Evolutionary conservation across 345 rosid species (phyloP), one percentile per base, ranked within the genome.

Genomic region (Mallotus nudiflorus): DNA sequence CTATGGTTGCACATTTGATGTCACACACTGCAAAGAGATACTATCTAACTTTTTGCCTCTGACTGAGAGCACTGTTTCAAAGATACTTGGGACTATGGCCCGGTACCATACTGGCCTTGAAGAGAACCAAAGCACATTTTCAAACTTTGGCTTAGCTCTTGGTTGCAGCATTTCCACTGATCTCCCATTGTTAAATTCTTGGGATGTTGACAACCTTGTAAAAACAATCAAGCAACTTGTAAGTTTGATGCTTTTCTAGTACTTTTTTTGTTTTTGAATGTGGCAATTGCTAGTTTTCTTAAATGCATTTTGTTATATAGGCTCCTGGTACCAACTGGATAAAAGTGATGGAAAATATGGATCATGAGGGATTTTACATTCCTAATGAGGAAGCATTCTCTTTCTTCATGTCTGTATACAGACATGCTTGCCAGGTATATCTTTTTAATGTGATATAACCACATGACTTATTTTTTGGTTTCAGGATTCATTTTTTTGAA

Each of bases 311-410:
- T 60, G 27, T 70, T 55, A 25, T 46, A n/a, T 85, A 91, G 98
- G 97, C 97, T 69, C 97, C 97, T 70, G 82, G 73, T 81, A 92
- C 85, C 74, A 82, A 84, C 82, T 95, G 97, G 99, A 73, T 74
- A 53, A 74, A 75, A 70, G 97, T 92, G 62, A 73, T 90, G 66
- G 97, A 92, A 77, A 82, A 84, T 66, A 82, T 95, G 68, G 99
- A 95, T 82, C 85, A 95, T 46, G 96, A 88, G 63, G 98, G 96
- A 44, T 95, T 95, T 77, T 82, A 77, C 74, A 75, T 90, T 78
- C 97, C 97, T 60, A 84, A 78, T 53, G 91, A 90, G 80, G 96
- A 93, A 48, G 94, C 96, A 16, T 91, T 95, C 77, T 75, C 87
- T 42, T 84, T 95, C 69, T 85, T 95, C 63, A 92, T 90, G 97